phyloP scores from a whole-genome alignment of 148 eudicot species.

The Camellia japonica region DNA sequence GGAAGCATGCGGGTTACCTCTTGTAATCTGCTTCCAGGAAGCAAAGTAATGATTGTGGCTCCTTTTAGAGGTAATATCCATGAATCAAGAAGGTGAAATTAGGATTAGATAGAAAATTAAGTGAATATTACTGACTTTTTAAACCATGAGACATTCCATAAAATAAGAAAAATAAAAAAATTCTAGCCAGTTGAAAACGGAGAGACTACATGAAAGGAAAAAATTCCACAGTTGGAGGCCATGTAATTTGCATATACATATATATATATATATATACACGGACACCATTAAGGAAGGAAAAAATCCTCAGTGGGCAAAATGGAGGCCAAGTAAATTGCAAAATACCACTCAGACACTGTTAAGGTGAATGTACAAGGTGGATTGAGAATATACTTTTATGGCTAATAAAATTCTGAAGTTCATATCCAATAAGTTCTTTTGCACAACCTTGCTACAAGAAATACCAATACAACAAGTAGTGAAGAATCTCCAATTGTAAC shows the following conservation, averaged over 20 bases:
- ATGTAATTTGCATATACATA: too few relatives aligned
- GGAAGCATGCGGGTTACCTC: constrained; percentile 93
- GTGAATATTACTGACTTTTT: background rate
- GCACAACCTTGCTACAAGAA: background rate
- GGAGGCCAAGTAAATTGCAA: constrained; percentile 3
- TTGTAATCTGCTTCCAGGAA: constrained; percentile 97
- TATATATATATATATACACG: too few relatives aligned
- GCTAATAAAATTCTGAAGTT: background rate
- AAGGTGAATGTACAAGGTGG: background rate
- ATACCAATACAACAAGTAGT: background rate
- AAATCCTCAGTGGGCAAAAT: background rate
- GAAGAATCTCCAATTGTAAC: background rate
- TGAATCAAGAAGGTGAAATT: constrained; percentile 7
- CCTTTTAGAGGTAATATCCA: constrained; percentile 33
- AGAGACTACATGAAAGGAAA: too few relatives aligned
- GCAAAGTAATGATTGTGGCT: constrained; percentile 58
- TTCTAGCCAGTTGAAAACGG: too few relatives aligned
- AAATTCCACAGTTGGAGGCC: too few relatives aligned
- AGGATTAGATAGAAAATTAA: background rate
- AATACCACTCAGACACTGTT: background rate
- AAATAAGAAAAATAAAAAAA: background rate
- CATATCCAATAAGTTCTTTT: background rate
- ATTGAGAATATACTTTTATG: background rate
- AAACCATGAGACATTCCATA: background rate
- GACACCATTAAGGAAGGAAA: background rate